Conservation (phyloP, 2,329 filamentous ascomycete species). For the Epichloe uncinata region DNA sequence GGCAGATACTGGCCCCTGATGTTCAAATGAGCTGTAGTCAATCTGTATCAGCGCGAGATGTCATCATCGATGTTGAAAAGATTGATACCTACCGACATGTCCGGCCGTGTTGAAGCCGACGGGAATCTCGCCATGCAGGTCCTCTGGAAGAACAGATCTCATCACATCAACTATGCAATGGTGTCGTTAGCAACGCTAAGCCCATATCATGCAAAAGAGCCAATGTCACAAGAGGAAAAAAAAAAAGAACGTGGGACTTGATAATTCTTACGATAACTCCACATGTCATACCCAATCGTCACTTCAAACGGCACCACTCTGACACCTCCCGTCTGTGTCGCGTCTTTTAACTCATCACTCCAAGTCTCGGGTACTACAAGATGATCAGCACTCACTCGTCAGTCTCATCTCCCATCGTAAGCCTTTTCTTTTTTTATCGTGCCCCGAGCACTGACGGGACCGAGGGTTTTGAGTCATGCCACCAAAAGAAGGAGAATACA, state of each 20-base stretch:
- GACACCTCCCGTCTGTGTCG: constrained; percentile 55
- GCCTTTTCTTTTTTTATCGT: neutral
- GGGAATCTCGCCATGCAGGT: constrained; percentile 68
- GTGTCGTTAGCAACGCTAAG: neutral
- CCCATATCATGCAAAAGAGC: constrained; percentile 9
- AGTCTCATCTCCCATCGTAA: neutral
- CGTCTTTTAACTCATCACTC: constrained; percentile 55
- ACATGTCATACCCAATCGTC: constrained; percentile 69
- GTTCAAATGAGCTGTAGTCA: constrained; percentile 64
- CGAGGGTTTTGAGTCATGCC: neutral
- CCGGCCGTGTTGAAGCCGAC: constrained; percentile 80
- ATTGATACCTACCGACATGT: constrained; percentile 54
- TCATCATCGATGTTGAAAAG: neutral
- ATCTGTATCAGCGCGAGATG: constrained; percentile 1
- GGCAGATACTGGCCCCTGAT: constrained; percentile 70
- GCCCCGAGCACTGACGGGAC: neutral
- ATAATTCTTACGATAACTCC: constrained; percentile 57
- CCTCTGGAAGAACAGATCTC: constrained; percentile 64
- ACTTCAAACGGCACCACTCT: constrained; percentile 64
- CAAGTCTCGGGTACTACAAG: constrained; percentile 50
- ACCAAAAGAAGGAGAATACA: neutral
- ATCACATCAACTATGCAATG: constrained; percentile 62
- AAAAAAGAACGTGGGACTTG: neutral
- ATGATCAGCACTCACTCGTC: neutral
- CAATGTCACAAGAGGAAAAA: neutral